A percentile compares a stretch with the other conserved stretches of the same genome.
These are phyloP conservation scores for Fraxinus greggii DNA, from an alignment of 305 asterid genomes.

Conservation along the genomic window DNA sequence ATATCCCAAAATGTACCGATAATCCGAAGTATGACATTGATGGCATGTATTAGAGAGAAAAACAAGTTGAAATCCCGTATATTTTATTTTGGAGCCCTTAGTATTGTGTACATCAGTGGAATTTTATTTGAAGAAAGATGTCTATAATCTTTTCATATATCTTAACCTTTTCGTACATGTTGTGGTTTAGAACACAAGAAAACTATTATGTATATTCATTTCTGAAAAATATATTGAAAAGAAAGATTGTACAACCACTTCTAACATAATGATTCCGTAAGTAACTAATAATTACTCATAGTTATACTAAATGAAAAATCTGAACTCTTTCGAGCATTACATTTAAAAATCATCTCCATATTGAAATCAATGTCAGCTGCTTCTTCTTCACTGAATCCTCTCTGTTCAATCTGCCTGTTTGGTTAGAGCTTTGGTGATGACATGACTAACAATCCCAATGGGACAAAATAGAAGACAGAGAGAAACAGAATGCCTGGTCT, in stretches of 20 bases:
- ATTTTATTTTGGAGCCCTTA: neutral
- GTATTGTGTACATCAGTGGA: neutral
- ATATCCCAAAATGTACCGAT: neutral
- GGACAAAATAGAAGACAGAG: constrained; percentile 85
- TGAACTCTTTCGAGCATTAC: neutral
- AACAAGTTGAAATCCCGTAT: neutral
- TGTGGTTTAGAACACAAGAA: neutral
- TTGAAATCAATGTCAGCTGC: constrained; percentile 9
- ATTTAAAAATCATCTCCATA: neutral
- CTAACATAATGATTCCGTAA: neutral
- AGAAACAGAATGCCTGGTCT: constrained; percentile 81
- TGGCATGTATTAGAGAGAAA: neutral
- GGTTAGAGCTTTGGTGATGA: constrained; percentile 63
- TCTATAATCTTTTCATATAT: neutral
- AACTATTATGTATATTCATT: neutral
- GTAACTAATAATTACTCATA: neutral
- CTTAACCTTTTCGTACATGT: no score
- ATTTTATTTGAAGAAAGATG: neutral
- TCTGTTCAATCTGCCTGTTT: constrained; percentile 24
- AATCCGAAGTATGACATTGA: neutral
- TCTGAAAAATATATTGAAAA: neutral
- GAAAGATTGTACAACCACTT: neutral
- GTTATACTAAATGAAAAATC: neutral
- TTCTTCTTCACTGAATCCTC: constrained; percentile 18
- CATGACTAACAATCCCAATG: constrained; percentile 67